These are phyloP conservation scores for Ochetophila trinervis DNA, from an alignment of 306 rosid species.

Conservation along the genomic window DNA sequence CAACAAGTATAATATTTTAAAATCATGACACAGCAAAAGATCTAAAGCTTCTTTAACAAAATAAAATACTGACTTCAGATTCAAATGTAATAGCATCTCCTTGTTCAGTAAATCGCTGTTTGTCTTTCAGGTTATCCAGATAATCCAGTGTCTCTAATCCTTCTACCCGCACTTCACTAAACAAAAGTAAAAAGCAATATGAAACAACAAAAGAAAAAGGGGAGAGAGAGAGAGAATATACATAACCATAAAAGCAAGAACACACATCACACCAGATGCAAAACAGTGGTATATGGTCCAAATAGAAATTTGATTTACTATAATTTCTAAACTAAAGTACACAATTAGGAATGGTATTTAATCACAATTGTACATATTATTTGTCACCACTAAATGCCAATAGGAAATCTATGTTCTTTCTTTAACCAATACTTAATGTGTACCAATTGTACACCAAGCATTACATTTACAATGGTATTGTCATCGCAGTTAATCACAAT, in stretches of 20 bases:
- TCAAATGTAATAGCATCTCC: conserved; percentile 78
- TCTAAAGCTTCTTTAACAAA: not conserved
- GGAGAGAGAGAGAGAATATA: not conserved
- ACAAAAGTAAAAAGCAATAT: not conserved
- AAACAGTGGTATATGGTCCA: too few relatives aligned
- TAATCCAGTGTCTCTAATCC: conserved; percentile 82
- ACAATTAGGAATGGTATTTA: too few relatives aligned
- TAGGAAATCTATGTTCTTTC: not conserved
- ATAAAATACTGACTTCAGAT: conserved; percentile 47
- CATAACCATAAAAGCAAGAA: too few relatives aligned
- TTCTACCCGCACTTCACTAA: conserved; percentile 79
- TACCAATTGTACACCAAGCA: too few relatives aligned
- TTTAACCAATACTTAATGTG: not conserved
- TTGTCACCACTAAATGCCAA: not conserved
- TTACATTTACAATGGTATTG: too few relatives aligned
- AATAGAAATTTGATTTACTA: too few relatives aligned
- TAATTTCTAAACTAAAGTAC: too few relatives aligned
- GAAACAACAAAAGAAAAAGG: not conserved
- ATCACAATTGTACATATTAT: not conserved
- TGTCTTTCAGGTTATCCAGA: conserved; percentile 68
- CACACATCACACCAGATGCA: too few relatives aligned
- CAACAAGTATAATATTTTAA: conserved; percentile 13
- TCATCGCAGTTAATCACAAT: too few relatives aligned
- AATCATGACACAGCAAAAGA: conserved; percentile 11
- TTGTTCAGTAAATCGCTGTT: conserved; percentile 71